Base-by-base conservation (phyloP, 176 grass and related monocot species). In the Panicum miliaceum region DNA sequence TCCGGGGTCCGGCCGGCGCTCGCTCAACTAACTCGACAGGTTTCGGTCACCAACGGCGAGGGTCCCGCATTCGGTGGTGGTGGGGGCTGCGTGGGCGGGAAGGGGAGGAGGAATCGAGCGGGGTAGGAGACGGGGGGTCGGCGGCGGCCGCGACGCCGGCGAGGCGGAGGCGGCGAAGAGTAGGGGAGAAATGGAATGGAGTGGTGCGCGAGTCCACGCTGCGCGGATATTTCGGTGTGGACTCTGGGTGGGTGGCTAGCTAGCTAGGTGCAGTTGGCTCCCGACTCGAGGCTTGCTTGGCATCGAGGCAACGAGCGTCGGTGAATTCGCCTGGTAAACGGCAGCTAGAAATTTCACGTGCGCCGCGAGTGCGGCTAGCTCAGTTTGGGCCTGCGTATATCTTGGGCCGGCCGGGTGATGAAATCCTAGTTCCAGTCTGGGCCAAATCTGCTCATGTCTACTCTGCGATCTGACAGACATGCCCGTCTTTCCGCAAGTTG, bases 121-220 rank as follows among this genome's bases (percentile, higher is more conserved):
- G 80, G 14, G 68, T 0, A 3, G 7, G 62, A 59, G 8, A 11
- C 26, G 25, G 25, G 16, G 0, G 0, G 13, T 0, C 37, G 80
- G 19, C 83, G 83, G 32, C 83, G 64, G 40, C 64, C 64, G 73
- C 47, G 72, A 77, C 71, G 58, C 7, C 81, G 82, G 62, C 82
- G 82, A 84, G 71, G 60, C 16, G 78, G 71, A 45, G 64, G 50
- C 14, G 70, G 60, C 48, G 84, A 70, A 53, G 43, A 36, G 66
- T 1, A 36, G 48, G 12, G 3, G 78, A 26, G 78, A 68, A 38
- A 68, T 37, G 62, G 46, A 64, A 38, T 3, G 79, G 42, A 42
- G 29, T 10, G 80, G 20, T 36, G 65, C 45, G 23, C 65, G 35
- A 86, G 83, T 90, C 83, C 78, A 89, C 88, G 71, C 83, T 16